phyloP scores from a whole-genome alignment of 306 rosid species.

The Hippophae gyantsensis region DNA sequence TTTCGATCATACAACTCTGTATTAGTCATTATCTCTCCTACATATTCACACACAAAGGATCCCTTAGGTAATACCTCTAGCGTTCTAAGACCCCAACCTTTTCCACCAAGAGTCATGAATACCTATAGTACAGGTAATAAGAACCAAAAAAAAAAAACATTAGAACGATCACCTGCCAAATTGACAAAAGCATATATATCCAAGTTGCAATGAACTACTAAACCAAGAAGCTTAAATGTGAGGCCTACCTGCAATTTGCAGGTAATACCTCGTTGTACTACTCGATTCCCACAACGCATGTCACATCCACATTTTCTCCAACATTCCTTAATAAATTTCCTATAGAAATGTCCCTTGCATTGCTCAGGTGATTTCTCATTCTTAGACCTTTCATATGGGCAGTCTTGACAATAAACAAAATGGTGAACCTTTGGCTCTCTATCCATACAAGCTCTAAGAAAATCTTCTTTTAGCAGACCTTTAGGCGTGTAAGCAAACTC shows the following conservation, averaged over 20 bases:
- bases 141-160: neutral
- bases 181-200: slow-evolving; percentile 1
- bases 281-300: slow-evolving; percentile 80
- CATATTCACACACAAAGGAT: slow-evolving; percentile 71
- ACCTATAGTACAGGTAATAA: slow-evolving; percentile 39
- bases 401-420: slow-evolving; percentile 54
- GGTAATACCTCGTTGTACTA: slow-evolving; percentile 74
- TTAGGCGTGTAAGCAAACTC: slow-evolving; percentile 69
- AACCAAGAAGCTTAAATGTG: slow-evolving; percentile 9
- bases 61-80: slow-evolving; percentile 70
- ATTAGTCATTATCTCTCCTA: slow-evolving; percentile 82
- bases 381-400: slow-evolving; percentile 63
- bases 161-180: neutral
- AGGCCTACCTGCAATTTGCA: slow-evolving; percentile 73
- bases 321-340: slow-evolving; percentile 85
- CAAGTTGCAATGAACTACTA: slow-evolving; percentile 5
- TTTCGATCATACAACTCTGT: slow-evolving; percentile 61
- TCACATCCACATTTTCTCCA: slow-evolving; percentile 95
- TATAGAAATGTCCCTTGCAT: slow-evolving; percentile 73
- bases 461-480: slow-evolving; percentile 64
- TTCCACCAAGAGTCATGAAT: slow-evolving; percentile 52
- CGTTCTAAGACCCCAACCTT: slow-evolving; percentile 88
- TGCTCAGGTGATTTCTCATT: slow-evolving; percentile 36
- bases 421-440: slow-evolving; percentile 37
- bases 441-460: slow-evolving; percentile 37